Evolutionary conservation across 345 rosid genomes (phyloP).

Genomic region (Salix arbutifolia): DNA sequence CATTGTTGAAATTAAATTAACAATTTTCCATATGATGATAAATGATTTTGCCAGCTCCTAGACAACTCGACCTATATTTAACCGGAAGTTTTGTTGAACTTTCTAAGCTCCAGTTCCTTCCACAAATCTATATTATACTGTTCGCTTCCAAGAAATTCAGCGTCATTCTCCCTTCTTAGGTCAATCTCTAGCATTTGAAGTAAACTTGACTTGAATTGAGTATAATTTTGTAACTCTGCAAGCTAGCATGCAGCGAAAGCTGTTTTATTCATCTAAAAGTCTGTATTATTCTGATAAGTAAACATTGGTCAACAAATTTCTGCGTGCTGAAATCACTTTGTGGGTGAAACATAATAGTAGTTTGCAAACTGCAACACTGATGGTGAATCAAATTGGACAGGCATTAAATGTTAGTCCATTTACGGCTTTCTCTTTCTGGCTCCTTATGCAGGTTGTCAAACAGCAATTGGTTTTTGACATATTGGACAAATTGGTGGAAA

Average conservation of each 20-base stretch:
- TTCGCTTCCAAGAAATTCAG: neutral
- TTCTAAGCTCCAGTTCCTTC: neutral
- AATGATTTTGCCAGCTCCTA: no score
- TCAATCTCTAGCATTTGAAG: neutral
- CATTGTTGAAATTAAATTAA: neutral
- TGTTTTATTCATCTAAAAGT: no score
- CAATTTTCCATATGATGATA: neutral
- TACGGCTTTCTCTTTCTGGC: neutral
- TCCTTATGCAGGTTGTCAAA: constrained; percentile 18
- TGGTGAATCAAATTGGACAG: neutral
- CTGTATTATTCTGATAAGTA: no score
- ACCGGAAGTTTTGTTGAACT: neutral
- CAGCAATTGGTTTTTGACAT: constrained; percentile 16
- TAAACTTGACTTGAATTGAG: neutral
- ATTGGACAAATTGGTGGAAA: constrained; percentile 17
- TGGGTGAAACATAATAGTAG: neutral
- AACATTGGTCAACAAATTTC: neutral
- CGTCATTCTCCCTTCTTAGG: neutral
- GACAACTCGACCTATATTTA: neutral
- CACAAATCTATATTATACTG: no score
- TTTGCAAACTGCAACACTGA: neutral
- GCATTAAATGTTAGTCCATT: neutral
- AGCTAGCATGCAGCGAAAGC: no score
- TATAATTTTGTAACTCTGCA: no score
- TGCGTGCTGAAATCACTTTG: neutral